Conservation (phyloP, 1,284 basidiomycete genomes). For the Takashimella koratensis region DNA sequence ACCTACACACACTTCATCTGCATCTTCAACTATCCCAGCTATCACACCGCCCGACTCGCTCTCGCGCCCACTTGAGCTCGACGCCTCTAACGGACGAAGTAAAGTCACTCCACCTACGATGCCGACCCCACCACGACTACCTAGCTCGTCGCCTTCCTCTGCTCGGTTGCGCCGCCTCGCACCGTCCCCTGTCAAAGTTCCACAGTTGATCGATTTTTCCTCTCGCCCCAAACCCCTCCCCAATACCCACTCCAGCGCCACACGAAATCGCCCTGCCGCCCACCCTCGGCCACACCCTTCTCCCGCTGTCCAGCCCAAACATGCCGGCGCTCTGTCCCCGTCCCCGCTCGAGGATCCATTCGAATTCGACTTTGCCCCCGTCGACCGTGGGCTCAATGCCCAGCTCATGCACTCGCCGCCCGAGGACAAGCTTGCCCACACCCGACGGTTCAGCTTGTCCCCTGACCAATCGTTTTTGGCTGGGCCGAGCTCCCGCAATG, state of each 20-base stretch:
- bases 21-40: too few species aligned
- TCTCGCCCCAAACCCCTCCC: background rate
- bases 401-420: background rate
- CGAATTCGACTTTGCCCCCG: constrained; percentile 17
- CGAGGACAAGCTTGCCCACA: background rate
- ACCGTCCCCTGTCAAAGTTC: constrained; percentile 27
- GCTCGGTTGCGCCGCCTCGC: constrained; percentile 24
- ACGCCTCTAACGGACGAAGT: too few species aligned
- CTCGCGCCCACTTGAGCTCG: too few species aligned
- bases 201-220: constrained; percentile 9
- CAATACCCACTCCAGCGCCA: background rate
- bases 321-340: background rate
- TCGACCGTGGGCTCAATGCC: constrained; percentile 7
- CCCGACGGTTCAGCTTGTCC: background rate
- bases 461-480: background rate
- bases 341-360: constrained; percentile 6
- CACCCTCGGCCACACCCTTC: background rate
- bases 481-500: background rate
- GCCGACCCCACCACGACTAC: constrained; percentile 7
- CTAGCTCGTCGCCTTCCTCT: constrained; percentile 21
- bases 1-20: too few species aligned
- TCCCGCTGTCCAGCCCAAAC: background rate
- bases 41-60: too few species aligned
- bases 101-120: too few species aligned
- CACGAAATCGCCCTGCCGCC: background rate